A percentile compares a stretch with the other conserved stretches of the same genome.
phyloP scores from a whole-genome alignment of 2,329 filamentous ascomycete species.

The Thermochaetoides dissita region DNA sequence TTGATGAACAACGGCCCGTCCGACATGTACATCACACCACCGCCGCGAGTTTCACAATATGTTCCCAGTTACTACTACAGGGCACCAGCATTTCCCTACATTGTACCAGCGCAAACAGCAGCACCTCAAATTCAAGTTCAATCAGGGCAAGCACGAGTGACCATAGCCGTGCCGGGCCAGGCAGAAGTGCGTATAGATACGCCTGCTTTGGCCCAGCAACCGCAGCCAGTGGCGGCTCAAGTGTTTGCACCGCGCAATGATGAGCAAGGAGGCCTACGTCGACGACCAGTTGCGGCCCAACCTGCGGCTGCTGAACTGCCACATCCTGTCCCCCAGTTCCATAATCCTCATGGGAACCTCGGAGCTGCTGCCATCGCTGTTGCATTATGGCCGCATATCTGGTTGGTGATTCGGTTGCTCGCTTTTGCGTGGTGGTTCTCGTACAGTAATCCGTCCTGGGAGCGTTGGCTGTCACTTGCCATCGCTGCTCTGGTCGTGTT shows the following conservation, averaged over 20 bases:
- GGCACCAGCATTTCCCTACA: no score
- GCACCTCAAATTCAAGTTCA: not conserved
- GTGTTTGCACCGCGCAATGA: no score
- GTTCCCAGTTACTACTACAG: not conserved
- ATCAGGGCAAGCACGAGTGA: conserved; percentile 14
- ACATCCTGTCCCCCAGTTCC: conserved; percentile 9
- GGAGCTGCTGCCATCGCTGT: conserved; percentile 25
- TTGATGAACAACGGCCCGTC: conserved; percentile 39
- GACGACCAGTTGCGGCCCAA: conserved; percentile 10
- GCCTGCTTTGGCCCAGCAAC: not conserved
- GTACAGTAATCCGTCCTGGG: conserved; percentile 42
- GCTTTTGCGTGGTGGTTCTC: conserved; percentile 55
- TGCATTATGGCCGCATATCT: conserved; percentile 45
- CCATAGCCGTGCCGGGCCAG: conserved; percentile 17
- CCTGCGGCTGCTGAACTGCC: conserved; percentile 14
- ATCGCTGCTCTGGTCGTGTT: conserved; percentile 41
- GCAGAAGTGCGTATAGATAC: conserved; percentile 18
- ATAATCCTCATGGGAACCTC: conserved; percentile 26
- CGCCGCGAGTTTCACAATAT: not conserved
- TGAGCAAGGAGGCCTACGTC: no score
- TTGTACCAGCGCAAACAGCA: conserved; percentile 1
- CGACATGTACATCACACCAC: conserved; percentile 38
- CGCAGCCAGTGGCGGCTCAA: no score
- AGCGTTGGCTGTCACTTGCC: conserved; percentile 42
- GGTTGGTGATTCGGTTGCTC: conserved; percentile 43